A percentile compares a stretch with the other conserved stretches of the same genome.
Conservation (phyloP, 2,329 filamentous ascomycete species). For the Beauveria sp. region DNA sequence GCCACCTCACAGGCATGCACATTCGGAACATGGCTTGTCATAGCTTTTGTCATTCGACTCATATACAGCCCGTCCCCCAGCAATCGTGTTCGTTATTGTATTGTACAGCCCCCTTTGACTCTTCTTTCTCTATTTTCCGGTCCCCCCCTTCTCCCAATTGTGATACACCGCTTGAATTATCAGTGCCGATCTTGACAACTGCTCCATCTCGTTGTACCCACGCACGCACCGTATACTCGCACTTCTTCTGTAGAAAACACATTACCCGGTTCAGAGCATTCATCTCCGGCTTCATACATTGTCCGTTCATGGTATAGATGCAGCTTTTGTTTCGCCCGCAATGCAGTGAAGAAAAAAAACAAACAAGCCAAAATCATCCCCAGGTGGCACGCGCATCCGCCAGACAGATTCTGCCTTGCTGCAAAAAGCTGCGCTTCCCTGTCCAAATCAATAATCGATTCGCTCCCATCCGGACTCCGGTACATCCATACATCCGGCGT, state of each 20-base stretch:
- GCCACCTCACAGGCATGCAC: background rate
- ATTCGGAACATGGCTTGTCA: background rate
- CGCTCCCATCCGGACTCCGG: slow-evolving; percentile 12
- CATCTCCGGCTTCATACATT: slow-evolving; percentile 7
- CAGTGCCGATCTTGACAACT: background rate
- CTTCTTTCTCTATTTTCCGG: background rate
- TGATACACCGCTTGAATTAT: slow-evolving; percentile 9
- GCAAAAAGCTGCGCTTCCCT: background rate
- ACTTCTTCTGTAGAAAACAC: slow-evolving; percentile 7
- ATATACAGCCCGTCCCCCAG: background rate
- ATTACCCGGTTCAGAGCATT: slow-evolving; percentile 6
- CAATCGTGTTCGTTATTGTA: slow-evolving; percentile 3
- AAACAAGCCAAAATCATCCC: slow-evolving; percentile 9
- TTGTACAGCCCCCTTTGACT: background rate
- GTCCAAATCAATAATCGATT: slow-evolving; percentile 11
- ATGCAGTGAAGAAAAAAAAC: slow-evolving; percentile 12
- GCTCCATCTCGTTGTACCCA: background rate
- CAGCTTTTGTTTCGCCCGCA: slow-evolving; percentile 12
- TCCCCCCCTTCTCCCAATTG: slow-evolving; percentile 3
- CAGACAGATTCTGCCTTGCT: background rate
- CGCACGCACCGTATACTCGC: slow-evolving; percentile 3
- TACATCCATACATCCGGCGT: background rate
- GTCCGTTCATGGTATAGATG: slow-evolving; percentile 13
- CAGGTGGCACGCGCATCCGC: background rate
- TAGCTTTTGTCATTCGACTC: background rate